Conservation (phyloP, 192 early-diverging fungal species). For the Polychytrium aggregatum region DNA sequence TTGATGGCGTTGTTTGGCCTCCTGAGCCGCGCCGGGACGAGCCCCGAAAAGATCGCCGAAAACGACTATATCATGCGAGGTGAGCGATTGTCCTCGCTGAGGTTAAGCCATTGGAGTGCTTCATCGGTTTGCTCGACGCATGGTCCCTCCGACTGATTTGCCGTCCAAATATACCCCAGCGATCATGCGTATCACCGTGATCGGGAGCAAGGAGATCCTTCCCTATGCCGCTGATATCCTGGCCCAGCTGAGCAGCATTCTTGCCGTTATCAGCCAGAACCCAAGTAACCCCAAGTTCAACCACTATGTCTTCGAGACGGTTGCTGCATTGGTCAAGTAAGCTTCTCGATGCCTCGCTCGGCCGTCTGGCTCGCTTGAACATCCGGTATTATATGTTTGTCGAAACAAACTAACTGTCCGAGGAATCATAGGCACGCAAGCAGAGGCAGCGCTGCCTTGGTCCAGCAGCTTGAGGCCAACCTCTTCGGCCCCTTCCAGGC, state of each 20-base stretch:
- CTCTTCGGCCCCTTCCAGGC: constrained; percentile 82
- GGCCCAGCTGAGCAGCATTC: constrained; percentile 61
- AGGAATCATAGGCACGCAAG: too few relatives aligned
- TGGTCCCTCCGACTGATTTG: constrained; percentile 5
- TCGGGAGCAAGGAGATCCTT: constrained; percentile 58
- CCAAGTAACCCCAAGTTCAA: constrained; percentile 97
- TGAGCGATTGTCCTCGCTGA: too few relatives aligned
- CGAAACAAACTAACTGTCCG: too few relatives aligned
- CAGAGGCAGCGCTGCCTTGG: constrained; percentile 51
- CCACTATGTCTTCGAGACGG: constrained; percentile 90
- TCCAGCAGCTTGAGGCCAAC: constrained; percentile 71
- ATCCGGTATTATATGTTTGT: too few relatives aligned
- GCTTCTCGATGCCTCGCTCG: too few relatives aligned
- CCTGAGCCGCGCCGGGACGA: constrained; percentile 55
- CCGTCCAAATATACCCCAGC: constrained; percentile 28
- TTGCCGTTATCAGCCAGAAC: constrained; percentile 79
- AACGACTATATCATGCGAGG: constrained; percentile 95
- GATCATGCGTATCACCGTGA: constrained; percentile 76
- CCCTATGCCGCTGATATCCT: constrained; percentile 64
- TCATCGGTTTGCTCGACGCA: background rate
- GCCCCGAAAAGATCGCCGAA: constrained; percentile 88
- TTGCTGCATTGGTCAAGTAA: constrained; percentile 71
- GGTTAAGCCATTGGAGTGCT: background rate
- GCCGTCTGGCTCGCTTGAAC: too few relatives aligned
- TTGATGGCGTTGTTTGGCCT: constrained; percentile 62